Evolutionary conservation across 2,329 filamentous ascomycete genomes (phyloP), one percentile per base, ranked within the genome.

Genomic region (Fusarium sp.): DNA sequence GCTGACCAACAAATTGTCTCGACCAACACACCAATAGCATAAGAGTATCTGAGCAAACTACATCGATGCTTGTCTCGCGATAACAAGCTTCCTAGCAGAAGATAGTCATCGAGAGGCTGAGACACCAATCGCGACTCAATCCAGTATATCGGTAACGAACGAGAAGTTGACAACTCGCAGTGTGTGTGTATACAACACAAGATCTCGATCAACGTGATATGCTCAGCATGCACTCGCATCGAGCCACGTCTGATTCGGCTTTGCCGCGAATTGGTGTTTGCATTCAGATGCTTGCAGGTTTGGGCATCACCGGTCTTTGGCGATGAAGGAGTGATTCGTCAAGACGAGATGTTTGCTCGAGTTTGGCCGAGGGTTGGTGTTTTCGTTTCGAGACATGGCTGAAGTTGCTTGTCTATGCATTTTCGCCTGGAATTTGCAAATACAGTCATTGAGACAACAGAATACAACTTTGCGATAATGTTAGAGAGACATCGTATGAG

Each of bases 21-120:
- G 13, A 49, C 62, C 58, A 65, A 66, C 58, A 64, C 53, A 44
- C 62, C 48, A 59, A 63, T 55, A 13, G 42, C 29, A 48, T 12
- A 26, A 6, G 26, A 10, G 22, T 13, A 51, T 36, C 10, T 29
- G 12, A 55, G 53, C 49, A 66, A 51, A 57, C 52, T 51, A 15
- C 38, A 29, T 29, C 24, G 35, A 42, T 58, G 56, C 49, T 63
- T 51, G 49, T 45, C 62, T 63, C 25, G 32, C 39, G 35, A 59
- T 59, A 29, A n/a, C 32, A 48, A 35, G 22, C 38, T 49, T 43
- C 11, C 7, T 13, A 39, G 36, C 28, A 52, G 38, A 40, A 26
- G 12, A 51, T 26, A 41, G 10, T 24, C 43, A 43, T 42, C 46
- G 29, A 48, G 38, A 15, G 19, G 19, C 9, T n/a, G 2, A 26